Conservation (phyloP, 2,329 filamentous ascomycete genomes). For the Coniella vitis region DNA sequence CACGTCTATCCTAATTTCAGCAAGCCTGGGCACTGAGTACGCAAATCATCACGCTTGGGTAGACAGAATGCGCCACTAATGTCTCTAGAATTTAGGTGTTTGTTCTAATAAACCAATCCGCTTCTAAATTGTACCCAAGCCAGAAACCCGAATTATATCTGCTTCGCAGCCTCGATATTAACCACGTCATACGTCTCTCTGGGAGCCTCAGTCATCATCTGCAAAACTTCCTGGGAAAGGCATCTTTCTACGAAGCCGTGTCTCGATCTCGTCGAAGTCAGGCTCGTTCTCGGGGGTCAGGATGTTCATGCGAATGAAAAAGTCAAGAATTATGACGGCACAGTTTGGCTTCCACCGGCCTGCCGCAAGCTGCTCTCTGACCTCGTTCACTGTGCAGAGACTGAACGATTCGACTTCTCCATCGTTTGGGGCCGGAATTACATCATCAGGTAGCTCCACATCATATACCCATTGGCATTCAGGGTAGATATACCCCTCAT, state of each 20-base stretch:
- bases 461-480: slow-evolving; percentile 92
- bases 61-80: slow-evolving; percentile 5
- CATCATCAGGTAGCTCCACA: slow-evolving; percentile 62
- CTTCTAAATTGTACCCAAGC: not conserved
- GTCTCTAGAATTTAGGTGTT: not conserved
- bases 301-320: slow-evolving; percentile 80
- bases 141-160: too few relatives aligned
- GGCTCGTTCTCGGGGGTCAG: slow-evolving; percentile 73
- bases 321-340: slow-evolving; percentile 76
- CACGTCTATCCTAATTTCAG: not conserved
- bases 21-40: slow-evolving; percentile 3
- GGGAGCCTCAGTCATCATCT: slow-evolving; percentile 4
- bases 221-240: slow-evolving; percentile 63
- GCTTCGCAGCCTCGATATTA: not conserved
- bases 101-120: not conserved
- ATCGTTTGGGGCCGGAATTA: slow-evolving; percentile 71
- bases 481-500: slow-evolving; percentile 76
- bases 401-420: slow-evolving; percentile 83
- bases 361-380: slow-evolving; percentile 59
- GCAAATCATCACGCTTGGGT: not conserved
- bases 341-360: slow-evolving; percentile 93
- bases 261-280: slow-evolving; percentile 68
- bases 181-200: not conserved
- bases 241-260: slow-evolving; percentile 68
- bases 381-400: slow-evolving; percentile 69